These are phyloP conservation scores for Lipomyces spencermartinsiae DNA, from an alignment of 805 yeast genomes.

Conservation along the genomic window DNA sequence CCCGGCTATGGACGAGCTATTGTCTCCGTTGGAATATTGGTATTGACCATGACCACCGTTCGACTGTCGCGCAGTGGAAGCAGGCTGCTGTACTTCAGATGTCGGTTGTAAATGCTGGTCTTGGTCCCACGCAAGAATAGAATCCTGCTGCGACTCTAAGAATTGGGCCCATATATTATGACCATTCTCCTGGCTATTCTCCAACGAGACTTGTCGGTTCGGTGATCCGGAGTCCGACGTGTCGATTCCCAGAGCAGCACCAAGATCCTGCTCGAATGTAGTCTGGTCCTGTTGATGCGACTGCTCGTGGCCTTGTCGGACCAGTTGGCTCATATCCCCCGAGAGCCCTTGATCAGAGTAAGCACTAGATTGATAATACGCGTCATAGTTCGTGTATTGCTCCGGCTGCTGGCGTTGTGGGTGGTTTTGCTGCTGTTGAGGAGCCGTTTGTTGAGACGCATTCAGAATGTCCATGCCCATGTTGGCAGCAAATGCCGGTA, in stretches of 20 bases:
- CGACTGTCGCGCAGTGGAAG: not conserved
- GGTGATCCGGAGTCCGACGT: not conserved
- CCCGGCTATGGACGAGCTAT: not conserved
- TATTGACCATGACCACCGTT: not conserved
- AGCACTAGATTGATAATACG: conserved; percentile 10
- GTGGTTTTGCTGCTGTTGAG: conserved; percentile 14
- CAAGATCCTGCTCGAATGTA: conserved; percentile 19
- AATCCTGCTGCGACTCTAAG: conserved; percentile 21
- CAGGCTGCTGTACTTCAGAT: not conserved
- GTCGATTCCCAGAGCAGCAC: not conserved
- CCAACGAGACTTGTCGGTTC: not conserved
- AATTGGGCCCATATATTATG: conserved; percentile 28
- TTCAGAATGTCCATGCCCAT: not conserved
- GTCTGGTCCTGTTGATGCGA: conserved; percentile 13
- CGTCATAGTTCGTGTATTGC: conserved; percentile 10
- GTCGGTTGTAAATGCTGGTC: not conserved
- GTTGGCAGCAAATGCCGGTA: not conserved
- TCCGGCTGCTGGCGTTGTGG: conserved; percentile 7
- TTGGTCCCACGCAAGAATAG: conserved; percentile 18
- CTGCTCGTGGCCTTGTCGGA: conserved; percentile 10
- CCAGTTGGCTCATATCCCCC: not conserved
- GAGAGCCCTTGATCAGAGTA: conserved; percentile 7
- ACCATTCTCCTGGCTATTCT: not conserved
- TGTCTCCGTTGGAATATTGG: not conserved
- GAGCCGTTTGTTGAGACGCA: conserved; percentile 2